Evolutionary conservation across 1,139 yeast genomes (phyloP).

Genomic region (Kodamaea derodonti): DNA sequence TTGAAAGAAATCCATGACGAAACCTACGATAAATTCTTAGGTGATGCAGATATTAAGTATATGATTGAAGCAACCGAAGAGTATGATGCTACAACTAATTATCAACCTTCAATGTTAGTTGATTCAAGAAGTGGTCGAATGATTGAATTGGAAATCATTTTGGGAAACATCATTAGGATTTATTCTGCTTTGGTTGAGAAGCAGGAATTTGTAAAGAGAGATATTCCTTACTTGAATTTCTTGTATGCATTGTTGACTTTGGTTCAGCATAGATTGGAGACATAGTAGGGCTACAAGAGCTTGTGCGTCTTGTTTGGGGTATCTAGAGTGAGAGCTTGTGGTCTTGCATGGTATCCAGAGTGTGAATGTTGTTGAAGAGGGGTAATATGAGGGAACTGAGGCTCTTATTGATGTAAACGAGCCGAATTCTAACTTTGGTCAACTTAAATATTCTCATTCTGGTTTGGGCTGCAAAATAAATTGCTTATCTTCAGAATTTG

Average conservation of each 20-base stretch:
- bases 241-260: slow-evolving; percentile 35
- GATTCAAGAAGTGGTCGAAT: slow-evolving; percentile 68
- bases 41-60: slow-evolving; percentile 14
- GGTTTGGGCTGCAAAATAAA: too few relatives aligned
- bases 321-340: not conserved
- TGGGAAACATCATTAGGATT: slow-evolving; percentile 21
- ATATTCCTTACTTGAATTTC: slow-evolving; percentile 21
- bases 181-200: slow-evolving; percentile 10
- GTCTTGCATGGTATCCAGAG: too few relatives aligned
- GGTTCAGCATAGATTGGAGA: slow-evolving; percentile 22
- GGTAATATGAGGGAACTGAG: too few relatives aligned
- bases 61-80: slow-evolving; percentile 15
- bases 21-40: slow-evolving; percentile 13
- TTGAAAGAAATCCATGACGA: slow-evolving; percentile 10
- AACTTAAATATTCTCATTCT: too few relatives aligned
- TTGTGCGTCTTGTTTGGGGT: not conserved
- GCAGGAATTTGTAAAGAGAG: slow-evolving; percentile 6
- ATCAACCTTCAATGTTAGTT: slow-evolving; percentile 65
- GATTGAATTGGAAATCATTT: slow-evolving; percentile 59
- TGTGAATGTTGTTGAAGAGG: too few relatives aligned
- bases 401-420: too few relatives aligned
- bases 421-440: too few relatives aligned
- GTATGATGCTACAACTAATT: slow-evolving; percentile 19
- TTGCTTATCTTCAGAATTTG: too few relatives aligned
- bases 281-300: too few relatives aligned